Percentiles rank a stretch among this genome's conserved stretches.
Evolutionary conservation across 495 filamentous ascomycete genomes (phyloP).

Genomic region (Jackrogersella multiformis): DNA sequence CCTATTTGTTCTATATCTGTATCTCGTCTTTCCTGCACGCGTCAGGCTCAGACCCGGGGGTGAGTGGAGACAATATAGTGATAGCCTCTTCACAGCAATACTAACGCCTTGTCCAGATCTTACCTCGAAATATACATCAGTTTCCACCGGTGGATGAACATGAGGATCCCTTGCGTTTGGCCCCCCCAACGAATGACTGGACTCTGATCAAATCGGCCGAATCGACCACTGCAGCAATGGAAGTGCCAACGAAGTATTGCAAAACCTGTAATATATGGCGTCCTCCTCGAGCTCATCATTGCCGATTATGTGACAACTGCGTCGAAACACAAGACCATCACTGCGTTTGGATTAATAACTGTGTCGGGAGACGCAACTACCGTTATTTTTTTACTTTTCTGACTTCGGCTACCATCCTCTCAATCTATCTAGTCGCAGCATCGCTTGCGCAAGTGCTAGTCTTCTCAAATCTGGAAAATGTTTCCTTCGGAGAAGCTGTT

Average conservation of each 20-base stretch:
- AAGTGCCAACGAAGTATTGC: constrained; percentile 97
- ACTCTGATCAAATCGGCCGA: constrained; percentile 82
- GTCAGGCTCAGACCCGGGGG: constrained; percentile 88
- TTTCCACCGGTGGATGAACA: constrained; percentile 65
- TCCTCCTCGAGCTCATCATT: constrained; percentile 93
- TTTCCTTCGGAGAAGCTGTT: constrained; percentile 74
- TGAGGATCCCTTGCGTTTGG: constrained; percentile 80
- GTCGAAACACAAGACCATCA: constrained; percentile 98
- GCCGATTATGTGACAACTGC: constrained; percentile 95
- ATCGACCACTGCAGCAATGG: constrained; percentile 81
- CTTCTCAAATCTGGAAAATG: constrained; percentile 66
- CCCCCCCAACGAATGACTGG: constrained; percentile 90
- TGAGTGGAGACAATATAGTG: constrained; percentile 58
- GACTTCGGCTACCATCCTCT: constrained; percentile 75
- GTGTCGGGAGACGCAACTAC: constrained; percentile 96
- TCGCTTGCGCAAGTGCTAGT: constrained; percentile 81
- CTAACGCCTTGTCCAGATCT: constrained; percentile 65
- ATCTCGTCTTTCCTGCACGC: constrained; percentile 94
- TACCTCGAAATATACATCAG: constrained; percentile 79
- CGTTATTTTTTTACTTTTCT: constrained; percentile 97
- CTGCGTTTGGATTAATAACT: constrained; percentile 99
- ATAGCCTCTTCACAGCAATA: not conserved
- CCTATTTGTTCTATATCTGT: constrained; percentile 87
- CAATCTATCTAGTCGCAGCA: constrained; percentile 76
- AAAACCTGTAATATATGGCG: constrained; percentile 97